Evolutionary conservation across 1,139 yeast genomes (phyloP), one percentile per base, ranked within the genome.

Genomic region (Kodamaea arcana): DNA sequence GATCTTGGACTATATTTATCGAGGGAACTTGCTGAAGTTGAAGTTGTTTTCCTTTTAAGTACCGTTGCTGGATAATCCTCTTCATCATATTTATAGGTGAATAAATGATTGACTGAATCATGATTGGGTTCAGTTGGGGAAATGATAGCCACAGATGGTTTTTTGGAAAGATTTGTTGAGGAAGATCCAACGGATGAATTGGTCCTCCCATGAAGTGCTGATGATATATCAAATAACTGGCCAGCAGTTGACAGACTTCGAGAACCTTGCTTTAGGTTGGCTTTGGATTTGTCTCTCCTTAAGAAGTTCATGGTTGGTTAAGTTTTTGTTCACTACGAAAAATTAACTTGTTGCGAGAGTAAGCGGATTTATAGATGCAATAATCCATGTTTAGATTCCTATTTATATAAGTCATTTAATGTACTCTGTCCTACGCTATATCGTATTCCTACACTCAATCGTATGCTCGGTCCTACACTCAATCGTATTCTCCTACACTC

Each of bases 281-380:
- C 36, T 40, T 47, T 54, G 30, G 62, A 53, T 44, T 52, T 57
- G 40, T 59, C 62, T 31, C 59, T 50, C 44, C 54, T 52, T 40
- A 59, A 49, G 43, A 59, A 59, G 44, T 60, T 56, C 65, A 59
- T 58, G 6, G 22, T 9, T 18, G 6, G 22, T 18, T n/a, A n/a
- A n/a, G n/a, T n/a, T n/a, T n/a, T 18, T 18, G 22, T 18, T 18
- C 22, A 18, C 22, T 6, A 6, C 22, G 22, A 9, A 18, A 18
- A 18, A 18, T 18, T 18, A 18, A 18, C 22, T 18, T 18, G 22
- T 18, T n/a, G n/a, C n/a, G n/a, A n/a, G n/a, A n/a, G n/a, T n/a
- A n/a, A n/a, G n/a, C n/a, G n/a, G n/a, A n/a, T n/a, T n/a, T n/a
- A n/a, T n/a, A n/a, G n/a, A n/a, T n/a, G n/a, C n/a, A n/a, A n/a